Base-by-base conservation (phyloP, 768 basidiomycete species). In the Nidularia pulvinata region DNA sequence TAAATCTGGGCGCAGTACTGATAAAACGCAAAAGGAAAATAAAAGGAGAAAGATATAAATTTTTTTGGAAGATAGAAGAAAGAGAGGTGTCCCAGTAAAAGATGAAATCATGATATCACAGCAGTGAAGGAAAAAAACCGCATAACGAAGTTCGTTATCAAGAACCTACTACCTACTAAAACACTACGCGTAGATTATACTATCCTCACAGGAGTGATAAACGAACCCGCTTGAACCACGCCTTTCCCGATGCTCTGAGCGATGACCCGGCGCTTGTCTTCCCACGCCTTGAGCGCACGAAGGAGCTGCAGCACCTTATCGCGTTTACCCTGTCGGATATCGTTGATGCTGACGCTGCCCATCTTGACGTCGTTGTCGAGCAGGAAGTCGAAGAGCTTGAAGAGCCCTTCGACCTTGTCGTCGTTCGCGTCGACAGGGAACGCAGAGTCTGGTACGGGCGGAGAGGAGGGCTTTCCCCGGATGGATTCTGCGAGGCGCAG, bases 291-390 rank as follows among this genome's bases (percentile, higher is more conserved):
- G 60, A 94, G 65, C 36, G 89, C 88, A 59, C 78, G 84, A 61
- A 98, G 66, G 34, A 98, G 72, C 66, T 93, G 88, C 4, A 88
- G 60, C 55, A 96, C 83, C 74, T 92, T 95, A 45, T 89, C 87
- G 47, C 84, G 76, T 65, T 89, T 91, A 33, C 91, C 92, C 56
- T 84, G 82, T 49, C 92, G 79, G 34, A 98, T 79, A 69, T 98
- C 96, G 65, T 96, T 96, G 71, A 97, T 95, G 61, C 91, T 94
- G 33, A 98, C 88, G 56, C 86, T 84, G 7, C 91, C 95, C 77
- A 96, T 91, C 71, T 89, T 89, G 53, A 95, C 86, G 48, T 94
- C 94, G 55, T 93, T 92, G 61, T 95, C 93, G 46, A 98, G 80
- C 52, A 97, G 70, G 70, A 93, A 95, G 70, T 98, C 95, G 70